These are phyloP conservation scores for Trichophaea hybrida DNA, from an alignment of 2,329 filamentous ascomycete genomes.

Conservation along the genomic window DNA sequence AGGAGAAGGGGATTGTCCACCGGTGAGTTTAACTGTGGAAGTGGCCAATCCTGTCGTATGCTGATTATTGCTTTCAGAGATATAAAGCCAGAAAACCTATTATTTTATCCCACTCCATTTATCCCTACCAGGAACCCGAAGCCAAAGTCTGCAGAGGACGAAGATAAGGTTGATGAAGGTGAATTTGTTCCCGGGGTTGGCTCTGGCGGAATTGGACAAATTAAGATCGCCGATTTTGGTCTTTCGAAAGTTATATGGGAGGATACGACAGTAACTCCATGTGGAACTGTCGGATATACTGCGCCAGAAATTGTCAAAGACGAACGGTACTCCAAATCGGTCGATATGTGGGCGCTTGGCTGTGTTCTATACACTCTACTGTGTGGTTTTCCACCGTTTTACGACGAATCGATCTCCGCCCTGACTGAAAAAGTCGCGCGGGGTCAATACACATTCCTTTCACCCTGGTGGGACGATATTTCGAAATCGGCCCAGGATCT, in stretches of 20 bases:
- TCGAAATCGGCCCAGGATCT: conserved; percentile 88
- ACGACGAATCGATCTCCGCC: conserved; percentile 94
- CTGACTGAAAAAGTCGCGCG: conserved; percentile 94
- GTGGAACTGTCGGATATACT: conserved; percentile 93
- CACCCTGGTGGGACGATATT: conserved; percentile 98
- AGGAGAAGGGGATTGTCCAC: conserved; percentile 89
- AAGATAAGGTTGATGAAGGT: conserved; percentile 94
- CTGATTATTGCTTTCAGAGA: conserved; percentile 44
- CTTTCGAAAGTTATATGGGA: conserved; percentile 98
- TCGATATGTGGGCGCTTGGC: conserved; percentile 98
- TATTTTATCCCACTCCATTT: conserved; percentile 78
- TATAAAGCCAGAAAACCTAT: conserved; percentile 94
- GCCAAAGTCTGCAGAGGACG: conserved; percentile 72
- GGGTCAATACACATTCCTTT: conserved; percentile 93
- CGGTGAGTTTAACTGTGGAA: conserved; percentile 48
- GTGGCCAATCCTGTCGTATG: conserved; percentile 25
- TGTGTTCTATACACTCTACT: conserved; percentile 94
- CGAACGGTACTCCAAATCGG: conserved; percentile 94
- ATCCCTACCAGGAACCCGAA: conserved; percentile 67
- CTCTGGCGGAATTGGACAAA: conserved; percentile 76
- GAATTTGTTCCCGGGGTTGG: conserved; percentile 75
- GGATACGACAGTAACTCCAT: conserved; percentile 96
- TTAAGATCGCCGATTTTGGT: conserved; percentile 97
- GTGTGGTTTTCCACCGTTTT: conserved; percentile 95
- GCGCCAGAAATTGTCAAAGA: conserved; percentile 98